phyloP scores from a whole-genome alignment of 768 basidiomycete species.

The Exidia glandulosa region DNA sequence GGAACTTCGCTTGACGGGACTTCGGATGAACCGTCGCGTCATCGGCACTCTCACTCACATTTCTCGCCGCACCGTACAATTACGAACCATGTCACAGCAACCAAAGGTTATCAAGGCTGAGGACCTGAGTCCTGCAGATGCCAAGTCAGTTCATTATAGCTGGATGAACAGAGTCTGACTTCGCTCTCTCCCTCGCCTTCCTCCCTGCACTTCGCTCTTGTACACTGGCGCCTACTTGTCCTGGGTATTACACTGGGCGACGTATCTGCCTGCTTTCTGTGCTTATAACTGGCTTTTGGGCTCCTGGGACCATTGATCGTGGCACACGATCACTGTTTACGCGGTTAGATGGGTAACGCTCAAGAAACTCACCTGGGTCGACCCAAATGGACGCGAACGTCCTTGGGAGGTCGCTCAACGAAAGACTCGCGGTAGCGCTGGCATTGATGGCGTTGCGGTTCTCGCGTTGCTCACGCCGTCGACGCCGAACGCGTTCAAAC shows the following conservation, averaged over 20 bases:
- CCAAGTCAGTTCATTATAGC: constrained; percentile 37
- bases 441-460: constrained; percentile 83
- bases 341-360: constrained; percentile 67
- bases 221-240: too few relatives aligned
- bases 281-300: too few relatives aligned
- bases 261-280: too few relatives aligned
- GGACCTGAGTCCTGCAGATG: constrained; percentile 42
- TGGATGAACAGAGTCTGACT: not conserved
- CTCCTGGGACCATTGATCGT: not conserved
- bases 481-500: constrained; percentile 55
- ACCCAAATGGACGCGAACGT: constrained; percentile 69
- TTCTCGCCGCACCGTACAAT: too few relatives aligned
- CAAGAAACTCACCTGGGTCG: constrained; percentile 70
- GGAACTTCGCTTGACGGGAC: too few relatives aligned
- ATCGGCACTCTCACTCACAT: too few relatives aligned
- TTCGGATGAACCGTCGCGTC: too few relatives aligned
- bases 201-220: too few relatives aligned
- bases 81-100: constrained; percentile 12
- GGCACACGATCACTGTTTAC: not conserved
- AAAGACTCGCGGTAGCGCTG: constrained; percentile 63
- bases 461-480: constrained; percentile 64
- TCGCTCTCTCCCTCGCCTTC: too few relatives aligned
- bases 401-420: constrained; percentile 87
- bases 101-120: constrained; percentile 44
- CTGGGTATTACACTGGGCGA: too few relatives aligned